phyloP scores from a whole-genome alignment of 169 alveolate species.

The Babesia ovis region DNA sequence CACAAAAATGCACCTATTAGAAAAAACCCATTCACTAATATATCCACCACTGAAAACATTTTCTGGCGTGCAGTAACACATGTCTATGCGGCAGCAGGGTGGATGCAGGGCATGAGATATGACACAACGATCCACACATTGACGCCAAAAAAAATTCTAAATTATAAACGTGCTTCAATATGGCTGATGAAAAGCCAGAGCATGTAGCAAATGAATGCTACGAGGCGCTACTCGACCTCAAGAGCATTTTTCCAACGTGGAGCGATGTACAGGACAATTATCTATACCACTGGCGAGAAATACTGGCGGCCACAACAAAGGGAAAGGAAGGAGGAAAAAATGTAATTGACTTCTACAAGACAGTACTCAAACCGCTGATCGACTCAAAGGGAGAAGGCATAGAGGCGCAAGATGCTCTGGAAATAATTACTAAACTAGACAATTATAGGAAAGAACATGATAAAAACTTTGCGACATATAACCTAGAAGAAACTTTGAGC shows the following conservation, averaged over 20 bases:
- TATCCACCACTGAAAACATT: conserved; percentile 6
- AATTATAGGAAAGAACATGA: conserved; percentile 45
- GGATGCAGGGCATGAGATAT: background rate
- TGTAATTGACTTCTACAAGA: conserved; percentile 27
- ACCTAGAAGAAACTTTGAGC: conserved; percentile 45
- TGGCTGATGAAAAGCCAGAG: conserved; percentile 47
- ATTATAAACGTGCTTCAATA: background rate
- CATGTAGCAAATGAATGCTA: conserved; percentile 70
- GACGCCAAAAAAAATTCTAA: background rate
- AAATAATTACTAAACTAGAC: conserved; percentile 43
- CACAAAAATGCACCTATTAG: conserved; percentile 42
- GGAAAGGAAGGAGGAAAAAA: conserved; percentile 36
- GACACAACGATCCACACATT: conserved; percentile 2
- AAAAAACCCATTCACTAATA: conserved; percentile 38
- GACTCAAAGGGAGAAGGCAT: conserved; percentile 56
- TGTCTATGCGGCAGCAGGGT: conserved; percentile 21
- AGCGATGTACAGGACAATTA: conserved; percentile 74
- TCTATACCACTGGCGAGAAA: conserved; percentile 73
- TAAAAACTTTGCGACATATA: conserved; percentile 30
- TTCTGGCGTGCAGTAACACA: background rate
- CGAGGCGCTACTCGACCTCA: conserved; percentile 75
- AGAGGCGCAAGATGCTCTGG: conserved; percentile 53
- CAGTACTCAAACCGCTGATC: conserved; percentile 33
- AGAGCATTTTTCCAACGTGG: conserved; percentile 76
- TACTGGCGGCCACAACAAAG: conserved; percentile 55